Base-by-base conservation (phyloP, 208 protist species). In the Trypanosoma rangeli region DNA sequence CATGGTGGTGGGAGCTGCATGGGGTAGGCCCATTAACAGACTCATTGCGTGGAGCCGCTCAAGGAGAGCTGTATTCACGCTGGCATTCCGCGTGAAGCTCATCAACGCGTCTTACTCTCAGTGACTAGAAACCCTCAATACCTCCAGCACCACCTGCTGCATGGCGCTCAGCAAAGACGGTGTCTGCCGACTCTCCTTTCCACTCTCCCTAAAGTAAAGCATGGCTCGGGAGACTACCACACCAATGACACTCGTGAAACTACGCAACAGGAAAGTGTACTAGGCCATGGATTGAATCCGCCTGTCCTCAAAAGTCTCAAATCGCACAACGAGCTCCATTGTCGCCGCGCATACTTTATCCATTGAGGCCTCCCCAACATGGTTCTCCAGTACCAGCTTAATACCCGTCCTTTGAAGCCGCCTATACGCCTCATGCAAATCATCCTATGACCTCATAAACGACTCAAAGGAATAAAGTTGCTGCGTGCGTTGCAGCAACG, bases 321-420 rank as follows among this genome's bases (percentile, higher is more conserved):
- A 67, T 50, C 49, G 44, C 15, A 67, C 7, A 5, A 57, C 29
- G 15, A 67, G 24, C 31, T 57, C 49, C 29, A 24, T 44, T 28
- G 62, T 26, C 9, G 49, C 29, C 49, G 24, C 33, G 24, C 48
- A 48, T n/a, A 22, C 62, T 2, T 57, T 44, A 48, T 67, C 62
- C 28, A 22, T 5, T 9, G 62, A 57, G 33, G 44, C 16, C 33
- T 57, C 62, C 20, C 49, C 62, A 50, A 67, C 28, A 39, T 46
- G 33, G 62, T 67, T 53, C 49, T 67, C 62, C 26, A 67, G 42
- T 2, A 57, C 62, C 31, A 67, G 24, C 33, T 67, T 29, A 57
- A 67, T 57, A 9, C 62, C 62, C 20, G 56, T 49, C 62, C 42
- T 67, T 26, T 55, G 53, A 28, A 67, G 29, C 5, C 42, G 48